Base-by-base conservation (phyloP, 768 basidiomycete species). In the Podaxis sp. region DNA sequence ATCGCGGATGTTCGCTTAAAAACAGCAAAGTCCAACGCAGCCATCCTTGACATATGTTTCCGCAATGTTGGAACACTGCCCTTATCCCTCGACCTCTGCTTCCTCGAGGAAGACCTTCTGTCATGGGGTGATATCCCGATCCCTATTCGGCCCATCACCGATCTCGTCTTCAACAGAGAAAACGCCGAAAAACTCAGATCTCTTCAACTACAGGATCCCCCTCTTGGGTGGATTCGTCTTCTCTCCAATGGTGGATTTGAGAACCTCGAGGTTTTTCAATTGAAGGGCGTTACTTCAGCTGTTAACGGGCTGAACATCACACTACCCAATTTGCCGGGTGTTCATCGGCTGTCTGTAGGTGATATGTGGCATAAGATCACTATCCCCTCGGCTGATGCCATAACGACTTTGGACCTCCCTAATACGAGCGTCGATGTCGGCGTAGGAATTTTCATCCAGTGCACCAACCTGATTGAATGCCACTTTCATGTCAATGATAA, bases 401-500 rank as follows among this genome's bases (percentile, higher is more conserved):
- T 59, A 48, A 59, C 46, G 11, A 49, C n/a, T 11, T 40, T 59
- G 30, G 44, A 59, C 17, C 33, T 59, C 26, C 33, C 48, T 26
- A 13, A 11, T 17, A 22, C 17, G 33, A n/a, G 19, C 28, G 26
- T 46, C 5, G 26, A 19, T 22, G 13, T 33, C 33, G 33, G 28
- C 33, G 33, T 59, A 30, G 46, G 36, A 17, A 33, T 59, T 12
- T 33, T 59, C n/a, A 19, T 30, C 15, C 46, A 59, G 9, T 59
- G 46, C 33, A 17, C 8, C 3, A 59, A 59, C 19, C 59, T 52
- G 17, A 13, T 60, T 6, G 48, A 60, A 39, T 51, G 38, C 24
- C 46, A 59, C 46, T 49, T n/a, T 24, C 28, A n/a, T 4, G n/a
- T 7, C 17, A 3, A 22, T 28, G 22, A 40, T 36, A 5, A 36